Conservation (phyloP, 495 filamentous ascomycete species). For the Aeminium ludgeri region DNA sequence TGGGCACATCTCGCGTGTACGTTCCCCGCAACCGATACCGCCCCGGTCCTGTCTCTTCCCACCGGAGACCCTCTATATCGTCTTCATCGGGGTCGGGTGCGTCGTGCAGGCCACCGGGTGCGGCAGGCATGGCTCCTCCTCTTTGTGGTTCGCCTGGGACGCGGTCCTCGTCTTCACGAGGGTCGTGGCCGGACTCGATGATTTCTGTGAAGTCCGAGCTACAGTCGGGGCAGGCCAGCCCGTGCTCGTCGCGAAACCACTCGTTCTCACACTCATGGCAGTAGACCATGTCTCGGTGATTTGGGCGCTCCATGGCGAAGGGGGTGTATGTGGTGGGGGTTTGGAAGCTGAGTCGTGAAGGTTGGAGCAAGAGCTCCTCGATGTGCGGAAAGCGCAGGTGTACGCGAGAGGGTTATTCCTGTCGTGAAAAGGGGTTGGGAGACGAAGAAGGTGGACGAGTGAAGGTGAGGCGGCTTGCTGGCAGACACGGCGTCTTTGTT, state of each 20-base stretch:
- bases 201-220: conserved; percentile 69
- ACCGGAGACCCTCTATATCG: conserved; percentile 25
- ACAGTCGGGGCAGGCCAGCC: conserved; percentile 61
- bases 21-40: not conserved
- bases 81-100: conserved; percentile 27
- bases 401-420: too few relatives aligned
- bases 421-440: not conserved
- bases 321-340: not conserved
- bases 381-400: too few relatives aligned
- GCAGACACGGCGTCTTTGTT: too few relatives aligned
- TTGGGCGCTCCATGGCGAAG: not conserved
- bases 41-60: conserved; percentile 15
- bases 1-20: not conserved
- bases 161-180: conserved; percentile 17
- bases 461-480: too few relatives aligned
- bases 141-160: conserved; percentile 4
- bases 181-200: conserved; percentile 28
- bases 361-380: too few relatives aligned
- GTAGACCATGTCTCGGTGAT: conserved; percentile 48
- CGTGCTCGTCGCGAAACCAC: conserved; percentile 54
- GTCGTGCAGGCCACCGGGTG: conserved; percentile 19
- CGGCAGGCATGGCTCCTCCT: too few relatives aligned
- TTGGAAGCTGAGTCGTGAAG: not conserved
- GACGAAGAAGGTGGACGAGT: too few relatives aligned
- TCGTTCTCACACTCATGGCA: conserved; percentile 69